A percentile compares a stretch with the other conserved stretches of the same genome.
These are phyloP conservation scores for Penicillium waksmanii DNA, from an alignment of 495 filamentous ascomycete genomes.

Conservation along the genomic window DNA sequence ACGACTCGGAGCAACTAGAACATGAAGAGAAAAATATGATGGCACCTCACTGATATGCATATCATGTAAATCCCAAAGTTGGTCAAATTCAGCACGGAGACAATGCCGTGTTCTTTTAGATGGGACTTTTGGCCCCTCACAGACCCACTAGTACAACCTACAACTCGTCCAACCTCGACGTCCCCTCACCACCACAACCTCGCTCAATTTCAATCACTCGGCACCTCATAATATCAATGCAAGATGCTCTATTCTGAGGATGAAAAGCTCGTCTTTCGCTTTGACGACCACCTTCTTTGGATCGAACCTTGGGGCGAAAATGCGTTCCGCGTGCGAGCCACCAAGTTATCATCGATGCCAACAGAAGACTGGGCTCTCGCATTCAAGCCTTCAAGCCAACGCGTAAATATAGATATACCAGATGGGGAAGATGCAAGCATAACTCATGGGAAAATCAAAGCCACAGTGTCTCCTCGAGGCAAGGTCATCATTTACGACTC, in stretches of 20 bases:
- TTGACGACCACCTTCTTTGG: constrained; percentile 57
- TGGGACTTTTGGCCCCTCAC: background rate
- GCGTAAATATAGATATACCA: constrained; percentile 28
- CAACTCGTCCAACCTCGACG: background rate
- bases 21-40: no score
- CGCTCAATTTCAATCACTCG: background rate
- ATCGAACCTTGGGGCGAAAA: constrained; percentile 59
- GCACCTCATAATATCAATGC: background rate
- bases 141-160: background rate
- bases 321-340: constrained; percentile 57
- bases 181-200: background rate
- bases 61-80: no score
- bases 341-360: constrained; percentile 51
- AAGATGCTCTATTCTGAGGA: constrained; percentile 49
- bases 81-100: background rate
- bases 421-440: constrained; percentile 43
- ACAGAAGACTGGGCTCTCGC: constrained; percentile 57
- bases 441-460: constrained; percentile 55
- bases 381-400: constrained; percentile 23
- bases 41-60: no score
- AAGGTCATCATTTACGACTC: constrained; percentile 56
- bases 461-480: constrained; percentile 47
- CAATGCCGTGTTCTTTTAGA: background rate
- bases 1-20: no score
- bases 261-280: constrained; percentile 49